Evolutionary conservation across 192 early-diverging fungal species (phyloP).

Genomic region (Chytriomyces confervae): DNA sequence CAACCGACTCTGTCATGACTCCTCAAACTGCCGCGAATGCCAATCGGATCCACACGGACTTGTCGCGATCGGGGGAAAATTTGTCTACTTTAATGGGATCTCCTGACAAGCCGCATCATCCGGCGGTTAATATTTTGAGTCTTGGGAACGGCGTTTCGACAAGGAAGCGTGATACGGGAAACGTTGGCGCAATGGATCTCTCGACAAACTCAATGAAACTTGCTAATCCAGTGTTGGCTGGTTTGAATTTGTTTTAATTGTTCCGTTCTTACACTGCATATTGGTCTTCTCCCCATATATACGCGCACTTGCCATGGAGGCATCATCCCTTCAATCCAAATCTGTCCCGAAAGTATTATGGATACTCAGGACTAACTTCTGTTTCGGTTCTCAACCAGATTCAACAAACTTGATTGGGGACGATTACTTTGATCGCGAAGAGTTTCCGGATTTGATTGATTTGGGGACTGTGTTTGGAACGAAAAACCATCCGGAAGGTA

Average conservation of each 20-base stretch:
- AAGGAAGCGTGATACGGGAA: constrained; percentile 1
- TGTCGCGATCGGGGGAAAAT: neutral
- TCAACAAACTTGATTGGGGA: constrained; percentile 24
- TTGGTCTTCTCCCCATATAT: no score
- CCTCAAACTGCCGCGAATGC: neutral
- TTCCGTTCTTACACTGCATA: no score
- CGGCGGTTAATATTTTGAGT: constrained; percentile 32
- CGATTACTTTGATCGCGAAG: constrained; percentile 12
- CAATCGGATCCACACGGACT: neutral
- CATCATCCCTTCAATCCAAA: no score
- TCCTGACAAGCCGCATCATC: constrained; percentile 10
- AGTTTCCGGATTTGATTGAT: constrained; percentile 36
- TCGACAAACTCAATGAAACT: neutral
- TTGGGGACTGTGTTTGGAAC: constrained; percentile 40
- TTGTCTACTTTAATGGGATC: neutral
- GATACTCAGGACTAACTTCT: neutral
- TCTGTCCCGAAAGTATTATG: neutral
- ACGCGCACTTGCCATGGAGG: no score
- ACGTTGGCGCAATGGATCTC: neutral
- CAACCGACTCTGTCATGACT: neutral
- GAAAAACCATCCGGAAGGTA: neutral
- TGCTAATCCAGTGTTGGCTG: neutral
- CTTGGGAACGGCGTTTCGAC: constrained; percentile 17
- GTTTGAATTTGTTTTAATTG: neutral
- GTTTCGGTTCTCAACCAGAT: neutral